phyloP scores from a whole-genome alignment of 805 yeast genomes.

The Candida odintsovae region DNA sequence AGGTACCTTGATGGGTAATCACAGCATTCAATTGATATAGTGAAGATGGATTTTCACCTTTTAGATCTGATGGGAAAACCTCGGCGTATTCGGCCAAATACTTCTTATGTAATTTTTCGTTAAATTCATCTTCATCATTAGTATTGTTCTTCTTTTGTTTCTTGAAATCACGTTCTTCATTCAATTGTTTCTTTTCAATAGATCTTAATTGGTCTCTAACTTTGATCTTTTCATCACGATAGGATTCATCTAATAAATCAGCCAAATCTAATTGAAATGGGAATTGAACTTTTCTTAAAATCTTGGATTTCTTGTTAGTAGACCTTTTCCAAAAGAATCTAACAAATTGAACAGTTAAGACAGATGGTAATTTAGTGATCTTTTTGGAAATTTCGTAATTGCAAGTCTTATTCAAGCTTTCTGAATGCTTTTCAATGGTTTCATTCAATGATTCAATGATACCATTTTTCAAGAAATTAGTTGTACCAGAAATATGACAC shows the following conservation, averaged over 20 bases:
- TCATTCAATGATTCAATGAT: constrained; percentile 69
- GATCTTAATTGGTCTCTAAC: constrained; percentile 73
- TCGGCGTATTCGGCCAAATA: constrained; percentile 41
- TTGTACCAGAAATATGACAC: constrained; percentile 81
- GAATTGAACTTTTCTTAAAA: constrained; percentile 87
- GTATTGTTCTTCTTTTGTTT: constrained; percentile 41
- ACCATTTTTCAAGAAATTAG: constrained; percentile 88
- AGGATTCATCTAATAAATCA: constrained; percentile 77
- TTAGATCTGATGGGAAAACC: constrained; percentile 41
- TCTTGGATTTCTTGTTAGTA: constrained; percentile 84
- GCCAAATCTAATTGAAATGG: constrained; percentile 89
- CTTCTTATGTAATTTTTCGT: constrained; percentile 44
- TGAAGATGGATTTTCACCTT: constrained; percentile 80
- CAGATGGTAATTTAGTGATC: constrained; percentile 78
- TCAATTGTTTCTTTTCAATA: constrained; percentile 69
- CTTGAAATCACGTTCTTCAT: constrained; percentile 66
- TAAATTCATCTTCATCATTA: constrained; percentile 44
- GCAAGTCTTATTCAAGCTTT: constrained; percentile 64
- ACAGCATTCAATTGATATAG: constrained; percentile 79
- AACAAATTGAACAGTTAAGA: constrained; percentile 85
- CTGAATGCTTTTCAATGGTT: constrained; percentile 70
- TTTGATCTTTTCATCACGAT: constrained; percentile 58
- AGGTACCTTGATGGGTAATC: constrained; percentile 90
- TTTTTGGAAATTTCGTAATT: constrained; percentile 51
- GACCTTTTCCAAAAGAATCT: constrained; percentile 96